Conservation (phyloP, 1,284 basidiomycete species). For the Ustilago loliicola region DNA sequence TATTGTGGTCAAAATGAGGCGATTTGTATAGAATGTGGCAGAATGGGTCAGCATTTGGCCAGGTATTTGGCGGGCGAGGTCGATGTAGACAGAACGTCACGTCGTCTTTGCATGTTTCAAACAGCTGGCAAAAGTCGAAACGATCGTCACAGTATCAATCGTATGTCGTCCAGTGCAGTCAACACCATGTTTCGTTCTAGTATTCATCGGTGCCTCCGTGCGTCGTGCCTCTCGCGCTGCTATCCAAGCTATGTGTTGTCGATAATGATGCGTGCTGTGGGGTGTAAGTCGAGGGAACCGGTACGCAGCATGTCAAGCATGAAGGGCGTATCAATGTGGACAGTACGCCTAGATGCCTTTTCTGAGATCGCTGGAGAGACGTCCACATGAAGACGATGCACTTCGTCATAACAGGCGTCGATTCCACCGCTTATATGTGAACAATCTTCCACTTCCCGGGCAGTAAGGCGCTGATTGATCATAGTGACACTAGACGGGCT, state of each 20-base stretch:
- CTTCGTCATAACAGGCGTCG: not conserved
- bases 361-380: not conserved
- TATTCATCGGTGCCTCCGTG: not conserved
- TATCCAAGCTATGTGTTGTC: not conserved
- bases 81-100: constrained; percentile 8
- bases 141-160: not conserved
- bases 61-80: not conserved
- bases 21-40: not conserved
- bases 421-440: not conserved
- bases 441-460: not conserved
- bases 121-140: not conserved
- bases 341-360: not conserved
- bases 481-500: not conserved
- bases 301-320: not conserved
- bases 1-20: constrained; percentile 72
- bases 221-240: not conserved
- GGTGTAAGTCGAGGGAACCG: not conserved
- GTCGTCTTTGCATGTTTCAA: constrained; percentile 20
- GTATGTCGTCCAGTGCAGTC: not conserved
- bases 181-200: too few relatives aligned
- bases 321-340: not conserved
- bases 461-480: not conserved
- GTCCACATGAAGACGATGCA: not conserved
- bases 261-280: not conserved
- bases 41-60: constrained; percentile 22